phyloP scores from a whole-genome alignment of 352 stramenopile genomes.

The Phytophthora ramorum region DNA sequence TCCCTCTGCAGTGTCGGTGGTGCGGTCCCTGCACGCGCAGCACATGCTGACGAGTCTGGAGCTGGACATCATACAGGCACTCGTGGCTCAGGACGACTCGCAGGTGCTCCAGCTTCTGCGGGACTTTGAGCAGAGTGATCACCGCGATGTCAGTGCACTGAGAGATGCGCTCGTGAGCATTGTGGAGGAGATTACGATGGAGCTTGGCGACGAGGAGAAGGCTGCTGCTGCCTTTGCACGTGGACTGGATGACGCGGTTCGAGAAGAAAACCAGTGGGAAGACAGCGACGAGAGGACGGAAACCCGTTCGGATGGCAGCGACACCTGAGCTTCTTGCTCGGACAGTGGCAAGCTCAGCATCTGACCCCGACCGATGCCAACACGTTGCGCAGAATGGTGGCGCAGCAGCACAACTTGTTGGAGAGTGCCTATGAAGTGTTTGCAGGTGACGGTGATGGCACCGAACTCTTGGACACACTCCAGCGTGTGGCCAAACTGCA shows the following conservation, averaged over 20 bases:
- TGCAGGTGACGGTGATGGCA: conserved; percentile 59
- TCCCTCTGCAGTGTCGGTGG: conserved; percentile 40
- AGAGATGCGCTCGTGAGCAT: conserved; percentile 59
- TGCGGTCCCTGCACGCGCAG: conserved; percentile 56
- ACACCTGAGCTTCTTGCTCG: conserved; percentile 52
- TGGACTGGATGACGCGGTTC: conserved; percentile 38
- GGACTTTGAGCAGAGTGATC: conserved; percentile 48
- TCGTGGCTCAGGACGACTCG: conserved; percentile 64
- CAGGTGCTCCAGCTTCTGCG: conserved; percentile 54
- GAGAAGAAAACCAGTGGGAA: conserved; percentile 22
- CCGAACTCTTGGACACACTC: conserved; percentile 74
- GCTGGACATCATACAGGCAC: conserved; percentile 58
- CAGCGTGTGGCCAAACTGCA: conserved; percentile 77
- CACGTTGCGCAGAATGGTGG: conserved; percentile 53
- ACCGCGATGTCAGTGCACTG: conserved; percentile 37
- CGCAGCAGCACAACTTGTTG: conserved; percentile 65
- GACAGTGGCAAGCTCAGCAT: conserved; percentile 47
- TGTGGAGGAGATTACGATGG: conserved; percentile 70
- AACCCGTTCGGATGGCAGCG: conserved; percentile 53
- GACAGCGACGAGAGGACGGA: conserved; percentile 37
- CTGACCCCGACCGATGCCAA: conserved; percentile 44
- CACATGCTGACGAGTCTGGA: conserved; percentile 73
- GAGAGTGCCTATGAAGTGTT: conserved; percentile 81
- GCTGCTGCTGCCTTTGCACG: conserved; percentile 37
- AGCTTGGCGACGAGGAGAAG: conserved; percentile 73